phyloP scores from a whole-genome alignment of 768 basidiomycete species.

The Suillus tomentosus region DNA sequence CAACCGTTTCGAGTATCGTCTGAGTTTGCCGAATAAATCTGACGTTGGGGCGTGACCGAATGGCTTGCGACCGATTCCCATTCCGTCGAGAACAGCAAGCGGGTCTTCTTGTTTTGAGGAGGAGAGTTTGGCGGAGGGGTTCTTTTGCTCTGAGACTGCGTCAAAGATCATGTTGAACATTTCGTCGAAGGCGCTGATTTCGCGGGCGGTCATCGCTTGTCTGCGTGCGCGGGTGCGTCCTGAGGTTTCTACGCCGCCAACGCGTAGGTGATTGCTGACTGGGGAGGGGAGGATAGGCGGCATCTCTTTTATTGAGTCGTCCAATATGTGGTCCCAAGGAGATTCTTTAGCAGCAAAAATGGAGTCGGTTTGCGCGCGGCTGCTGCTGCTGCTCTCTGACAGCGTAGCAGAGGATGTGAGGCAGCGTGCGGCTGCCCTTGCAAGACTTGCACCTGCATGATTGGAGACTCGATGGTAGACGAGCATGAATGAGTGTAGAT shows the following conservation, averaged over 20 bases:
- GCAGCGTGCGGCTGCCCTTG: constrained; percentile 12
- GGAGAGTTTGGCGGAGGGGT: constrained; percentile 15
- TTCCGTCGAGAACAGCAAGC: neutral
- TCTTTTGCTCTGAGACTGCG: constrained; percentile 42
- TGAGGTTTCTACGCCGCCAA: neutral
- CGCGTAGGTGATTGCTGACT: constrained; percentile 19
- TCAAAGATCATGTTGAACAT: constrained; percentile 76
- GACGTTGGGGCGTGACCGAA: constrained; percentile 29
- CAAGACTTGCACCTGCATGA: constrained; percentile 7
- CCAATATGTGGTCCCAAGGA: constrained; percentile 59
- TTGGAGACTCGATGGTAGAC: constrained; percentile 17
- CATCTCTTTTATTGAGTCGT: constrained; percentile 38
- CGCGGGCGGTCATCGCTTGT: constrained; percentile 69
- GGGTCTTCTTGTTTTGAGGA: neutral
- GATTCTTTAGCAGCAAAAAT: constrained; percentile 39
- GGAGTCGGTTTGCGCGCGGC: constrained; percentile 21
- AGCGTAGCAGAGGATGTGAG: neutral
- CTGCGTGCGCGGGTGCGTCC: constrained; percentile 32
- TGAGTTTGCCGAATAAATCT: constrained; percentile 58
- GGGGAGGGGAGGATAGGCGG: constrained; percentile 27
- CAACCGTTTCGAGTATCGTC: constrained; percentile 49
- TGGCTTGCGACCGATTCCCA: constrained; percentile 25
- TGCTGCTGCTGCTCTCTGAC: neutral
- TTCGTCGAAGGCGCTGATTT: constrained; percentile 65
- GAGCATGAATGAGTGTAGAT: constrained; percentile 19